Base-by-base conservation (phyloP, 805 yeast species). In the Hanseniaspora singularis region DNA sequence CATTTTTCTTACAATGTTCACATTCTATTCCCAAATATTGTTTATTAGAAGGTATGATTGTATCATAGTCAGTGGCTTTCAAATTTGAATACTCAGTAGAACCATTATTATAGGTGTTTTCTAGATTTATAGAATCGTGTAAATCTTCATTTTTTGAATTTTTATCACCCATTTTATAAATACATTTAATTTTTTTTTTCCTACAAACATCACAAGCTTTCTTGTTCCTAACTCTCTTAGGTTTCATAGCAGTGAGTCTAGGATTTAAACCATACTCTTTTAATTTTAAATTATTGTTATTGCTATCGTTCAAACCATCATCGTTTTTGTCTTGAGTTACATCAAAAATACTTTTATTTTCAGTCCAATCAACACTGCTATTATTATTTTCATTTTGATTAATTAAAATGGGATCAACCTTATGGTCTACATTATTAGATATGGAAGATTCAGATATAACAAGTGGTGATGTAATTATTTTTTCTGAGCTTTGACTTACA, bases 131-230 rank as follows among this genome's bases (percentile, higher is more conserved):
- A 16, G 14, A 27, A 33, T n/a, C n/a, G n/a, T n/a, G n/a, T n/a
- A n/a, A n/a, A n/a, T n/a, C n/a, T n/a, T n/a, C n/a, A n/a, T n/a
- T n/a, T n/a, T n/a, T n/a, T n/a, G n/a, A n/a, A n/a, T n/a, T n/a
- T n/a, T n/a, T n/a, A n/a, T n/a, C n/a, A n/a, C 24, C 16, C 11
- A 37, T 12, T 12, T 45, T 27, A 23, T 39, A 47, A 4, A 34
- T 40, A 63, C 94, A 83, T 58, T 81, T 81, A 48, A 82, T 88
- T 57, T 82, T 82, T 57, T 81, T 79, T 56, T 76, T 74, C 14
- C 92, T 61, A 45, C 76, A 72, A 31, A 60, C 64, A 52, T 71
- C 74, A 55, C 76, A 72, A 4, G 76, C 75, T 42, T 66, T 64
- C 33, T 65, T 56, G 19, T 64, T 66, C 34, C 75, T 55, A 31